Conservation (phyloP, 768 basidiomycete genomes). For the Lactifluus subvellereus region DNA sequence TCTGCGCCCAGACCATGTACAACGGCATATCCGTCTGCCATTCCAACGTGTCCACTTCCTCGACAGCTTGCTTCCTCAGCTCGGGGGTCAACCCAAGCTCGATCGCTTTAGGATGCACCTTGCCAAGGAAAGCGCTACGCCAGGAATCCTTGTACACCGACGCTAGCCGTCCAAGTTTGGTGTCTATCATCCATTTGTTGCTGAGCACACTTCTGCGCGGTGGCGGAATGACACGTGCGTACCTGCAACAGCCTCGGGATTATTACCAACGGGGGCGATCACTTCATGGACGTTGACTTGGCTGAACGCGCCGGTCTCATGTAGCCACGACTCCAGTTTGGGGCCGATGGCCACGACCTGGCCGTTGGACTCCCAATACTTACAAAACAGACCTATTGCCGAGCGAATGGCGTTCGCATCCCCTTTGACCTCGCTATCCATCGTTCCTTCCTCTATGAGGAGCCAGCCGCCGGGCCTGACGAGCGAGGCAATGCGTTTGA, state of each 20-base stretch:
- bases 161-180: neutral
- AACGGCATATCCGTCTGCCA: slow-evolving; percentile 3
- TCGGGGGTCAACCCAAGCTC: slow-evolving; percentile 7
- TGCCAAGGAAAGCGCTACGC: neutral
- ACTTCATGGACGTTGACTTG: slow-evolving; percentile 15
- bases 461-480: slow-evolving; percentile 29
- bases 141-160: neutral
- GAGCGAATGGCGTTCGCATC: neutral
- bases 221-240: neutral
- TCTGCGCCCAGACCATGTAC: slow-evolving; percentile 10
- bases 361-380: slow-evolving; percentile 10
- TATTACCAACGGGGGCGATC: neutral
- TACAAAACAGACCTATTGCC: neutral
- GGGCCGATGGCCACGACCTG: neutral
- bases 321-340: slow-evolving; percentile 2
- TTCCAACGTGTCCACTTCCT: slow-evolving; percentile 1
- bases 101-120: neutral
- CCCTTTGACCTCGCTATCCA: neutral
- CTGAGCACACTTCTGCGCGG: neutral
- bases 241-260: neutral
- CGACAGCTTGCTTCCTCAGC: neutral
- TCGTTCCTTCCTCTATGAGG: slow-evolving; percentile 26
- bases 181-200: neutral
- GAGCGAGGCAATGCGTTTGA: slow-evolving; percentile 23
- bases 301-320: slow-evolving; percentile 1